Percentiles rank a stretch among this genome's conserved stretches.
Evolutionary conservation across 208 protist species (phyloP).

Genomic region (Crithidia mellificae): DNA sequence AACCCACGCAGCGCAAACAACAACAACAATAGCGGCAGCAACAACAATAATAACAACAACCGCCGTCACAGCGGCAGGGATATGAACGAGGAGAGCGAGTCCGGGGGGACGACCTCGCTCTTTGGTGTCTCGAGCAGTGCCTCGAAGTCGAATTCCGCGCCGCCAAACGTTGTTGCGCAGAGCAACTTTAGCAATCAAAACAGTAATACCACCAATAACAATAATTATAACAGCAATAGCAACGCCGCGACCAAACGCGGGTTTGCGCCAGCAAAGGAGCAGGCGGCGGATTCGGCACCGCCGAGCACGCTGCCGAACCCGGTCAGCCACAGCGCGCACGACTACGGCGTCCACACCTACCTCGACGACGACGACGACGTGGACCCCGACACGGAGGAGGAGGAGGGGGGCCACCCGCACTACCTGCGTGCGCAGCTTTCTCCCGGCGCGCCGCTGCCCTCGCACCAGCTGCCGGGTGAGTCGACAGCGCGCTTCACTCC

Average conservation of each 20-base stretch:
- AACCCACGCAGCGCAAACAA: not conserved
- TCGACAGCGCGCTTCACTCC: conserved; percentile 16
- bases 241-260: not conserved
- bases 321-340: not conserved
- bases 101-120: not conserved
- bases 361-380: conserved; percentile 30
- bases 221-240: too few species aligned
- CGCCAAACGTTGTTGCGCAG: not conserved
- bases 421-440: conserved; percentile 1
- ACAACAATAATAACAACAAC: not conserved
- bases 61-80: not conserved
- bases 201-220: not conserved
- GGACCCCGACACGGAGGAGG: conserved; percentile 4
- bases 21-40: not conserved
- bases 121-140: conserved; percentile 6
- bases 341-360: conserved; percentile 7
- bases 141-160: conserved; percentile 2
- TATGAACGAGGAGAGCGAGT: conserved; percentile 13
- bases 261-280: not conserved
- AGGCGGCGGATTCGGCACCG: not conserved
- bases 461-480: not conserved
- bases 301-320: conserved; percentile 10
- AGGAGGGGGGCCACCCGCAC: conserved; percentile 1
- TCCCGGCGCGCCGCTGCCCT: not conserved
- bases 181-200: not conserved